Conservation (phyloP, 805 yeast genomes). For the Cephaloascus albidus region DNA sequence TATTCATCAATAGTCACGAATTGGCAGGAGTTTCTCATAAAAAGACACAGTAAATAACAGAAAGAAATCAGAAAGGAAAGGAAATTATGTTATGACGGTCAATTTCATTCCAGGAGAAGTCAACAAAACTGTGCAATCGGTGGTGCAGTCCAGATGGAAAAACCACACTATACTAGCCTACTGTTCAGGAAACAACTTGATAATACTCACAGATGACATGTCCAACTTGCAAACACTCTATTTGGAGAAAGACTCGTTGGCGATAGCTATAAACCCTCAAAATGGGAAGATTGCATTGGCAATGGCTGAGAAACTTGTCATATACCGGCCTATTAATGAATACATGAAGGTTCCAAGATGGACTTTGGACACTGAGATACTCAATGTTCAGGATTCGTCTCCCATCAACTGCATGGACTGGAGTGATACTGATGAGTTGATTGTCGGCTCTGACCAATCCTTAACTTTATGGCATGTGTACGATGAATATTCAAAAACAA, state of each 20-base stretch:
- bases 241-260: conserved; percentile 53
- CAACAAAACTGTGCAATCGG: conserved; percentile 43
- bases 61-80: no score
- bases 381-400: conserved; percentile 17
- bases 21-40: no score
- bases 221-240: conserved; percentile 68
- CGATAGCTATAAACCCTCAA: conserved; percentile 51
- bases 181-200: conserved; percentile 83
- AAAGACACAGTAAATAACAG: no score
- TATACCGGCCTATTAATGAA: conserved; percentile 52
- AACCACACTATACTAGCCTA: conserved; percentile 57
- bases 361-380: conserved; percentile 23
- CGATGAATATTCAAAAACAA: conserved; percentile 34
- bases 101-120: conserved; percentile 85
- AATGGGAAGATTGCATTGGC: conserved; percentile 60
- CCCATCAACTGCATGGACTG: conserved; percentile 37
- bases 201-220: conserved; percentile 45
- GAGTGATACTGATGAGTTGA: conserved; percentile 47
- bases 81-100: conserved; percentile 38
- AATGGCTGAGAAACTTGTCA: conserved; percentile 26
- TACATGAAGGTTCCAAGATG: conserved; percentile 35
- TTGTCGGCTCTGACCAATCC: conserved; percentile 43
- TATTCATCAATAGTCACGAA: no score
- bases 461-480: conserved; percentile 46
- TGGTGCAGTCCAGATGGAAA: conserved; percentile 58